Conservation (phyloP, 106 monocot genomes). For the Dendrobium chrysotoxum region DNA sequence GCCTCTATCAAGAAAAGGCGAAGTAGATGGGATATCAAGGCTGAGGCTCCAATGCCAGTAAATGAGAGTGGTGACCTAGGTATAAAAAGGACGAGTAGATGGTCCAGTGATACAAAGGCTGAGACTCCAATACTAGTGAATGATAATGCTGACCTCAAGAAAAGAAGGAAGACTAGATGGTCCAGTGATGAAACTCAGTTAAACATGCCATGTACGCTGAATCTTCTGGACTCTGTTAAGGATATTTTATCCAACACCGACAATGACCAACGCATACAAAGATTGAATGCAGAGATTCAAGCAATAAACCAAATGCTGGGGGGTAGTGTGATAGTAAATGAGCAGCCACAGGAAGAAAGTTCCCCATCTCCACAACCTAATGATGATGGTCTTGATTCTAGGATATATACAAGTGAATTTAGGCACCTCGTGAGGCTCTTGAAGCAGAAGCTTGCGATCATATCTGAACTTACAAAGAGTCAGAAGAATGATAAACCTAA, state of each 20-base stretch:
- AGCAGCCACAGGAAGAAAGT: not conserved
- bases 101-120: not conserved
- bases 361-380: not conserved
- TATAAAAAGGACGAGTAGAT: slow-evolving; percentile 7
- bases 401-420: slow-evolving; percentile 66
- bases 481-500: slow-evolving; percentile 79
- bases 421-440: slow-evolving; percentile 58
- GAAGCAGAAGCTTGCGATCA: slow-evolving; percentile 67
- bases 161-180: slow-evolving; percentile 16
- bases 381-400: not conserved
- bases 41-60: slow-evolving; percentile 2
- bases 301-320: not conserved
- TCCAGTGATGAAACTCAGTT: slow-evolving; percentile 10
- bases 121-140: not conserved
- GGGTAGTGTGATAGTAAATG: not conserved
- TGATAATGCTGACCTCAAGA: not conserved
- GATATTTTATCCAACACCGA: not conserved
- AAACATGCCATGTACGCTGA: not conserved
- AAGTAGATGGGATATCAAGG: slow-evolving; percentile 19
- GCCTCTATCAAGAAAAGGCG: slow-evolving; percentile 6
- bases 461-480: slow-evolving; percentile 64
- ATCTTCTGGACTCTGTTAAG: not conserved
- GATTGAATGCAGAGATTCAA: not conserved
- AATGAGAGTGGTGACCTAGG: not conserved
- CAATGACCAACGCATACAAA: not conserved